Base-by-base conservation (phyloP, 208 protist species). In the Lotmaria passim region DNA sequence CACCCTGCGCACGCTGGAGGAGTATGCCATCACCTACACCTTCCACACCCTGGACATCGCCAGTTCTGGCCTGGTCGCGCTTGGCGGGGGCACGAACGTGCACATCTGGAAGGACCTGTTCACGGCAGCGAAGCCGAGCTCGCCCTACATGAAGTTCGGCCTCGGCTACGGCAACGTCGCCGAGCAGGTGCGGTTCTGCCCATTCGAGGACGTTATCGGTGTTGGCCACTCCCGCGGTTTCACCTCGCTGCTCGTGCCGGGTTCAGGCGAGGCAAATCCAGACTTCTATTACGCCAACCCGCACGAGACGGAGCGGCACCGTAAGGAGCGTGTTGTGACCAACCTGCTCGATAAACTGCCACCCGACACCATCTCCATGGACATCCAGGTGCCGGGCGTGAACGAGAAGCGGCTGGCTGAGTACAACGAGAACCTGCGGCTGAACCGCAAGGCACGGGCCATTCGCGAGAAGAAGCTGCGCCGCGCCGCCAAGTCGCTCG, bases 281-380 rank as follows among this genome's bases (percentile, higher is more conserved):
- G 95, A 98, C 83, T 96, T 93, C 66, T 97, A 91, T 83, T 89
- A 87, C 48, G 93, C 93, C n/a, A 97, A 98, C 79, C 95, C 95
- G 46, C 93, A 95, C 77, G 95, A 98, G 60, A 97, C 95, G 60
- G 87, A 94, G 78, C 82, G 88, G 14, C 93, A 97, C 66, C 74
- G 89, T 34, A 95, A 93, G 81, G 91, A 97, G 58, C 83, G 91
- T 17, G 90, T 95, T 3, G 91, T 98, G 21, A 61, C 75, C 11
- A 86, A 80, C 30, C 76, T 97, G 74, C 72, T 98, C 8, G 95
- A 98, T 70, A 98, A 98, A 82, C 81, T 98, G n/a, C 89, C 90
- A 11, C 91, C 93, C 15, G 93, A 97, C 66, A 96, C 88, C 24
- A 96, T 97, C 53, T 96, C 91, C 8, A 88, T 96, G 78, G 91